Base-by-base conservation (phyloP, 495 filamentous ascomycete genomes). In the Rhizodiscina lignyota region DNA sequence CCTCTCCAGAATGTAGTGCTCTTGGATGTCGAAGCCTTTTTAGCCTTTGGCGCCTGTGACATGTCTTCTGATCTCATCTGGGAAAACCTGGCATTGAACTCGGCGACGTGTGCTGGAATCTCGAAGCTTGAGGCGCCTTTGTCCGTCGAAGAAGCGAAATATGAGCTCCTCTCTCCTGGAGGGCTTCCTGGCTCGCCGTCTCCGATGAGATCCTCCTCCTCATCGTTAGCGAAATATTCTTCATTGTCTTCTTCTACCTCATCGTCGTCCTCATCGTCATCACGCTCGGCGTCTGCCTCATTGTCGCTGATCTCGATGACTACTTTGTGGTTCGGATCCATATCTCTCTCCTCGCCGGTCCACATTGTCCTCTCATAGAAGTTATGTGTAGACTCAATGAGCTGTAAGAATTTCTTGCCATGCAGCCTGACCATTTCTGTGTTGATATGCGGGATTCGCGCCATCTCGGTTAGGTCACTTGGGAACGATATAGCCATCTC, bases 401-500 rank as follows among this genome's bases (percentile, higher is more conserved):
- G 51, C 8, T 67, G 65, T 8, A 85, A 48, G 35, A 94, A 78
- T 22, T 60, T 55, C 19, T 55, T 55, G 13, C 85, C 84, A 48
- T 79, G 80, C n/a, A 58, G 59, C 4, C 66, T 48, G 17, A 89
- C 79, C 50, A 74, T 81, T 16, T 82, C 72, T 6, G 53, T 43
- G 34, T 83, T 72, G 36, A 93, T 78, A 10, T 69, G 71, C 0
- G 66, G 68, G 37, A 94, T 82, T 3, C 53, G 47, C 23, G 57
- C 57, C 66, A 97, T 73, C 38, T 77, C 61, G 2, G 58, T 59
- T 26, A 58, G 39, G 21, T 52, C 59, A 45, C 68, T 76, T 42
- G 87, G 77, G 30, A 79, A 84, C 20, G 59, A 47, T 27, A 93
- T 79, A 4, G 72, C 83, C 77, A 97, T 93, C 47, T 83, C 75